phyloP scores from a whole-genome alignment of 1,284 basidiomycete genomes.

The Heterobasidion irregulare region DNA sequence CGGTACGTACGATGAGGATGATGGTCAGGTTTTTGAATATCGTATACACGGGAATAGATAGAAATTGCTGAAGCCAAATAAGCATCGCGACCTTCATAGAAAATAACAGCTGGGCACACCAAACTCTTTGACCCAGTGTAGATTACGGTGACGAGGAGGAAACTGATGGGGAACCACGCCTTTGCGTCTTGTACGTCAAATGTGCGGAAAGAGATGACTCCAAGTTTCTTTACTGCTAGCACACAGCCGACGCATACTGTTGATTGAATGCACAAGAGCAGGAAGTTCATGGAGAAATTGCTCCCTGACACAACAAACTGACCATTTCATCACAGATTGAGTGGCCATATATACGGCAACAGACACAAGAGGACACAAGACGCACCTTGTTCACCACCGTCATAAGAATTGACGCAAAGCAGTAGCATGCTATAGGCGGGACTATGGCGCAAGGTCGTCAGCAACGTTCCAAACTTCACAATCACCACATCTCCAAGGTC shows the following conservation, averaged over 20 bases:
- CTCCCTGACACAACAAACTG: constrained; percentile 93
- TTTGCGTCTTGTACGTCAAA: constrained; percentile 85
- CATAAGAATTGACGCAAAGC: constrained; percentile 93
- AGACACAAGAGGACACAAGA: neutral
- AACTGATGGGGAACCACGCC: constrained; percentile 92
- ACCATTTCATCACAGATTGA: neutral
- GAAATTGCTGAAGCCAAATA: constrained; percentile 65
- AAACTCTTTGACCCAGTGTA: constrained; percentile 98
- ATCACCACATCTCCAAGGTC: neutral
- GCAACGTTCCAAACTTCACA: neutral
- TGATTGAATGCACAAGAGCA: constrained; percentile 90
- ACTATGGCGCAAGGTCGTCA: constrained; percentile 28
- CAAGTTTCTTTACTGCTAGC: constrained; percentile 60
- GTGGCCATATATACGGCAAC: constrained; percentile 3
- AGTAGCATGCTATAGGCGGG: constrained; percentile 85
- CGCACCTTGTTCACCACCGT: constrained; percentile 94
- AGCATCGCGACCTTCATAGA: neutral
- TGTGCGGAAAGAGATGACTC: constrained; percentile 85
- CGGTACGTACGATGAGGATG: constrained; percentile 79
- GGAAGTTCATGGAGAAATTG: constrained; percentile 95
- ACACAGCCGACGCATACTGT: constrained; percentile 82
- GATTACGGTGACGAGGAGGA: constrained; percentile 89
- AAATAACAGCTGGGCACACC: constrained; percentile 36
- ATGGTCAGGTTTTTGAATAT: constrained; percentile 99
- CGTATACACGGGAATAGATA: constrained; percentile 91